These are phyloP conservation scores for Recurvomyces mirabilis DNA, from an alignment of 495 filamentous ascomycete genomes.

Conservation along the genomic window DNA sequence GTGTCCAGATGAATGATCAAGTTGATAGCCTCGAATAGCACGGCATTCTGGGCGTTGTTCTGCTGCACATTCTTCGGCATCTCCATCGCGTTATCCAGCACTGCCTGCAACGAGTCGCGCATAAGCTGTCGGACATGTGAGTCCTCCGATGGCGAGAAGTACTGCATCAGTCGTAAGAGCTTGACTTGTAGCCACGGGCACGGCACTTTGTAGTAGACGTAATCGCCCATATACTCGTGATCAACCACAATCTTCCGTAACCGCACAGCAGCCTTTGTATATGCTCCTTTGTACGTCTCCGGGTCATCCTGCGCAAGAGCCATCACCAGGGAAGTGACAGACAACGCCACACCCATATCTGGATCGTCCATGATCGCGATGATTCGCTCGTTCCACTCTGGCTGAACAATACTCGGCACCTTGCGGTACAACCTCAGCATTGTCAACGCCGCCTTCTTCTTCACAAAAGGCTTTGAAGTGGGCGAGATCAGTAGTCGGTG, in stretches of 20 bases:
- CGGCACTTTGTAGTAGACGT: conserved; percentile 97
- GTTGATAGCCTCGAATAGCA: conserved; percentile 97
- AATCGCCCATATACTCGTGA: conserved; percentile 74
- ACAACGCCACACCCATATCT: conserved; percentile 89
- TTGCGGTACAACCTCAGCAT: conserved; percentile 94
- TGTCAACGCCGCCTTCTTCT: conserved; percentile 97
- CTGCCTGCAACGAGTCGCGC: conserved; percentile 79
- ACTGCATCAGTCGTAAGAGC: conserved; percentile 79
- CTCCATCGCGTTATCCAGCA: conserved; percentile 80
- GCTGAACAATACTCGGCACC: conserved; percentile 81
- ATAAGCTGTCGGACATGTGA: conserved; percentile 85
- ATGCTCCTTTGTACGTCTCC: conserved; percentile 87
- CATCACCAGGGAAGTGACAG: conserved; percentile 95
- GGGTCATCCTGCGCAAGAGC: conserved; percentile 84
- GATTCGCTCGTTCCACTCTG: conserved; percentile 94
- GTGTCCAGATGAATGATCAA: conserved; percentile 98
- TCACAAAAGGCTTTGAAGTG: conserved; percentile 94
- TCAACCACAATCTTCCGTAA: conserved; percentile 84
- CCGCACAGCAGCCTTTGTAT: conserved; percentile 80
- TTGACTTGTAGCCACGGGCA: conserved; percentile 99
- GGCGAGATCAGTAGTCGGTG: conserved; percentile 92
- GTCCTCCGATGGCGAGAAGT: conserved; percentile 93
- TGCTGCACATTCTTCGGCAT: conserved; percentile 98
- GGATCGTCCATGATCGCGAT: conserved; percentile 97
- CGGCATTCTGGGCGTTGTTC: conserved; percentile 97